Evolutionary conservation across 768 basidiomycete genomes (phyloP), one percentile per base, ranked within the genome.

Genomic region (Podaxis sp.): DNA sequence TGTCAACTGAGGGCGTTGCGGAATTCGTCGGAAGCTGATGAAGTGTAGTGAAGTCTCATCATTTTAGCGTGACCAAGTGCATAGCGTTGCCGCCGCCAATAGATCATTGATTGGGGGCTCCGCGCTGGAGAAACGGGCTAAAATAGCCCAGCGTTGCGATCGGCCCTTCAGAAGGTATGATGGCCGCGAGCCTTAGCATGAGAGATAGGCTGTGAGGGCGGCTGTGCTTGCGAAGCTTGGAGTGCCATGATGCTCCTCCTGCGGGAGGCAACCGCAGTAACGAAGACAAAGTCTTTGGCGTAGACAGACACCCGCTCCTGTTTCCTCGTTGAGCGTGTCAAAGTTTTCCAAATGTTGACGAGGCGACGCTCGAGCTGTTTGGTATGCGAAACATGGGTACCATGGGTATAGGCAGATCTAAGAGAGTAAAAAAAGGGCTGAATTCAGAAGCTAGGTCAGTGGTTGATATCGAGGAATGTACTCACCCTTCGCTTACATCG

Each of bases 261-360:
- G 59, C 80, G 79, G 43, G 79, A 70, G 15, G 53, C 41, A 40
- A 79, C 69, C 0, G 61, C 33, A 9, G 82, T 87, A 66, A 89
- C 77, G 63, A 88, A 76, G 67, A 88, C 80, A 70, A 89, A 89
- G 69, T 86, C 86, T 24, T 80, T 79, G 33, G 83, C 80, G 53
- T 87, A 75, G 68, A 82, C 70, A 2, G 87, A 86, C 4, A 79
- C 76, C 46, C 84, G 81, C 25, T 81, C 78, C 37, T 75, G 75
- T 57, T 79, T 85, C 64, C 83, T 84, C 36, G 82, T 79, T 33
- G 76, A 74, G 24, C 79, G 75, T 25, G 86, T 87, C 68, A 89
- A 72, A 41, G 79, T 73, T 68, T 89, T 89, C 88, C 88, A 89
- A 9, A 80, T 76, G 47, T 77, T 74, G 57, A 89, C 72, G 63